phyloP scores from a whole-genome alignment of 768 basidiomycete genomes.

The Tephrocybe sp. region DNA sequence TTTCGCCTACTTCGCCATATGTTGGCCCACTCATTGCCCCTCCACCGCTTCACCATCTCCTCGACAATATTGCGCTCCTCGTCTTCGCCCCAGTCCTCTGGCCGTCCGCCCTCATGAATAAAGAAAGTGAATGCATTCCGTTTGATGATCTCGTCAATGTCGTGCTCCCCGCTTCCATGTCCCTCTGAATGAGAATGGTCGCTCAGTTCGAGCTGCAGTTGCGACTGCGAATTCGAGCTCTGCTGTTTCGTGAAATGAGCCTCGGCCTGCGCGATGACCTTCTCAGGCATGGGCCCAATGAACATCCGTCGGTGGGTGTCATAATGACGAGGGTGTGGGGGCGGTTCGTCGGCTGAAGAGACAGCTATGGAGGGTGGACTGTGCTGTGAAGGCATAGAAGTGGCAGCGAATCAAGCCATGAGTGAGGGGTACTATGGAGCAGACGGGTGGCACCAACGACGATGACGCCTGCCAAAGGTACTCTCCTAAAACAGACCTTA shows the following conservation, averaged over 20 bases:
- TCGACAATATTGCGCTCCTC: slow-evolving; percentile 49
- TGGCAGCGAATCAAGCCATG: slow-evolving; percentile 1
- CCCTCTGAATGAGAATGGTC: no score
- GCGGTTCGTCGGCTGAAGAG: slow-evolving; percentile 7
- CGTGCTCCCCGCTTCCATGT: slow-evolving; percentile 27
- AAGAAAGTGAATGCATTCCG: slow-evolving; percentile 67
- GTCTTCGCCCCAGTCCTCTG: slow-evolving; percentile 65
- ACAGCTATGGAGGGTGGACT: slow-evolving; percentile 19
- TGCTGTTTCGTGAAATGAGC: slow-evolving; percentile 25
- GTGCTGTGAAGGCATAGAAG: slow-evolving; percentile 12
- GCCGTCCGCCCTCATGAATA: slow-evolving; percentile 59
- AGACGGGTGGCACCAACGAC: not conserved
- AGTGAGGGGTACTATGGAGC: not conserved
- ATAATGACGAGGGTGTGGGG: slow-evolving; percentile 21
- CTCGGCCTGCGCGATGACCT: slow-evolving; percentile 44
- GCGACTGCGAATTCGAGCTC: slow-evolving; percentile 23
- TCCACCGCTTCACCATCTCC: slow-evolving; percentile 63
- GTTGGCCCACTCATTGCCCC: slow-evolving; percentile 64
- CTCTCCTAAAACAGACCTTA: no score
- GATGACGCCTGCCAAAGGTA: slow-evolving; percentile 9
- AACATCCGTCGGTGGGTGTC: slow-evolving; percentile 54
- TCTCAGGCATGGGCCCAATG: slow-evolving; percentile 77
- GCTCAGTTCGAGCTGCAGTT: no score
- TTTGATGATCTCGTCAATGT: slow-evolving; percentile 49
- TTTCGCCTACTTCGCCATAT: slow-evolving; percentile 38